Evolutionary conservation across 2,329 filamentous ascomycete genomes (phyloP), one percentile per base, ranked within the genome.

Genomic region (Madurella mycetomatis): DNA sequence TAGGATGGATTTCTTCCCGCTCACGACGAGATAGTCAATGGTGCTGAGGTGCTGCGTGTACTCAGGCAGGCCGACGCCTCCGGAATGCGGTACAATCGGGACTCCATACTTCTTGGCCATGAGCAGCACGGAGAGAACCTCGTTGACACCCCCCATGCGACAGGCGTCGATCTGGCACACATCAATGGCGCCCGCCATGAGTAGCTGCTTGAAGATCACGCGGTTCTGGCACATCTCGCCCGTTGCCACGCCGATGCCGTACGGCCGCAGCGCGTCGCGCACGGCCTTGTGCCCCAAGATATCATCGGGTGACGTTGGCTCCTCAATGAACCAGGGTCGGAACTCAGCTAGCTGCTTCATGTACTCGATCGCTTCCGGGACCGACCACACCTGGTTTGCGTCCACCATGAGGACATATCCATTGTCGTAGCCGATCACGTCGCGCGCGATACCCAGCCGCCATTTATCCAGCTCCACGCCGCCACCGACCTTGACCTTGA

Each of bases 211-310:
- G 82, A 95, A 95, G 65, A 95, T 83, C 61, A 95, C 88, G 40
- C 91, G 85, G 77, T 95, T 96, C 76, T 95, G 91, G 75, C 90
- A 94, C 90, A 95, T 95, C 75, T 96, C 91, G 59, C 91, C 91
- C 0, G 91, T 95, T 8, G 91, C 91, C 5, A 95, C 91, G 55
- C 89, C 89, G 64, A 96, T 90, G 54, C 82, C 82, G 66, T 84
- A 77, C 0, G 87, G 84, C 64, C 81, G 80, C 11, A 96, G 83
- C 4, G 90, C 90, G 58, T 92, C 86, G 49, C 88, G 84, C 64
- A 95, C 85, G 3, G 88, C 86, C 67, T 88, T 89, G 79, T 96
- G 91, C 55, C 91, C 91, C 52, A 94, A 84, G 55, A 95, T 85
- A 69, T 96, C 91, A 67, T 95, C 91, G 12, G 91, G 91, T 18